A percentile compares a stretch with the other conserved stretches of the same genome.
These are phyloP conservation scores for Besnoitia besnoiti DNA, from an alignment of 169 alveolate genomes.

Conservation along the genomic window DNA sequence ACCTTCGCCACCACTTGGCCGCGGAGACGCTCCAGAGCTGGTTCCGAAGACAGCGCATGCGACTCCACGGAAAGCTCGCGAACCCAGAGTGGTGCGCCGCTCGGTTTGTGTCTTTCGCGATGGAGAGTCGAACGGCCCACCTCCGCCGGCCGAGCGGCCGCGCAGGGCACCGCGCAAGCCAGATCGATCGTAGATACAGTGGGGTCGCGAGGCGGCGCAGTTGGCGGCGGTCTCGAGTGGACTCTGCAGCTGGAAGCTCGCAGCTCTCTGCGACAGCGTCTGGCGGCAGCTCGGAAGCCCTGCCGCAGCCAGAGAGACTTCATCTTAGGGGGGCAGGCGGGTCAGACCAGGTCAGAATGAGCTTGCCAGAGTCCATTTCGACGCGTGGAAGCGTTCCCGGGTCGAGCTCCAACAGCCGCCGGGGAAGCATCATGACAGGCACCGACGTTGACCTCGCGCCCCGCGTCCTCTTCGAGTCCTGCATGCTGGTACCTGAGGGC, in stretches of 20 bases:
- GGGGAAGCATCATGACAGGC: not conserved
- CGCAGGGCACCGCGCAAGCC: not conserved
- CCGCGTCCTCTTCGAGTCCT: slow-evolving; percentile 16
- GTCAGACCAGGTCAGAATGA: not conserved
- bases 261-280: not conserved
- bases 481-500: slow-evolving; percentile 1
- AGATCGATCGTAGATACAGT: not conserved
- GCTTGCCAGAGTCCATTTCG: not conserved
- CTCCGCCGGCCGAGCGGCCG: slow-evolving; percentile 28
- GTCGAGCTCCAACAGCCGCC: not conserved
- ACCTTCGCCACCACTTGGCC: slow-evolving; percentile 50
- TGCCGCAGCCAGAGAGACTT: not conserved
- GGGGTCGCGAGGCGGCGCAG: not conserved
- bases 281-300: not conserved
- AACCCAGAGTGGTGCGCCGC: slow-evolving; percentile 34
- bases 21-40: slow-evolving; percentile 53
- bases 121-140: not conserved
- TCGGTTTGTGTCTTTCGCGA: not conserved
- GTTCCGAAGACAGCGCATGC: slow-evolving; percentile 38
- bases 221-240: not conserved
- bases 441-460: not conserved
- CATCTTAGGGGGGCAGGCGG: not conserved
- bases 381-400: not conserved
- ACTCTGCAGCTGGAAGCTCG: not conserved
- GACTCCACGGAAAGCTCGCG: not conserved